Evolutionary conservation across 1,139 yeast species (phyloP).

Genomic region (Debaryomyces coudertii): DNA sequence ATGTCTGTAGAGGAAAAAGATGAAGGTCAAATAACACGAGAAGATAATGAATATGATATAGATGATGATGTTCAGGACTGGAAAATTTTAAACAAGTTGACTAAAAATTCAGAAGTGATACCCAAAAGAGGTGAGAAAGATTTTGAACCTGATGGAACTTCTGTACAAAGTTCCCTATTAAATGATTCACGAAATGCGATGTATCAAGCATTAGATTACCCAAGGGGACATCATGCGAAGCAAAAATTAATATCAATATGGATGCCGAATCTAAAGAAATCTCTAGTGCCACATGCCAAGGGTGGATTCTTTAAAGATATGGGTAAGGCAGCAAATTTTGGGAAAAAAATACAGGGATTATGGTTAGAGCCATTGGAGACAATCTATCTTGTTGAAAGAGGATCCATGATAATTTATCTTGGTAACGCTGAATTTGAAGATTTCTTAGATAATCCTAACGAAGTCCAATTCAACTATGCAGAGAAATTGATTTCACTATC

Average conservation of each 20-base stretch:
- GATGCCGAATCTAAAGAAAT: conserved; percentile 41
- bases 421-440: conserved; percentile 22
- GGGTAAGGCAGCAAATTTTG: conserved; percentile 53
- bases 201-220: conserved; percentile 66
- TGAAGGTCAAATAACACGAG: conserved; percentile 9
- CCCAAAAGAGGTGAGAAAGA: conserved; percentile 85
- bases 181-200: conserved; percentile 65
- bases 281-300: conserved; percentile 58
- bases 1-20: conserved; percentile 7
- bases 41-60: conserved; percentile 27
- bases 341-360: conserved; percentile 30
- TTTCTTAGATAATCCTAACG: conserved; percentile 22
- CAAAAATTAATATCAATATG: conserved; percentile 52
- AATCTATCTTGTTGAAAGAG: conserved; percentile 80
- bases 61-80: conserved; percentile 78
- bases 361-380: conserved; percentile 69
- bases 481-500: conserved; percentile 48
- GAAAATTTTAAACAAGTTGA: conserved; percentile 45
- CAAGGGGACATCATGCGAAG: conserved; percentile 61
- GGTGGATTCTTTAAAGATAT: conserved; percentile 78
- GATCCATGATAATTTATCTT: conserved; percentile 64
- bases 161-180: conserved; percentile 55
- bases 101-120: conserved; percentile 28
- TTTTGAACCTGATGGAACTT: conserved; percentile 81
- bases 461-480: conserved; percentile 29